Percentiles rank a stretch among this genome's conserved stretches.
Conservation (phyloP, 2,329 filamentous ascomycete genomes). For the Ophiocordyceps camponoti-rufipedis region DNA sequence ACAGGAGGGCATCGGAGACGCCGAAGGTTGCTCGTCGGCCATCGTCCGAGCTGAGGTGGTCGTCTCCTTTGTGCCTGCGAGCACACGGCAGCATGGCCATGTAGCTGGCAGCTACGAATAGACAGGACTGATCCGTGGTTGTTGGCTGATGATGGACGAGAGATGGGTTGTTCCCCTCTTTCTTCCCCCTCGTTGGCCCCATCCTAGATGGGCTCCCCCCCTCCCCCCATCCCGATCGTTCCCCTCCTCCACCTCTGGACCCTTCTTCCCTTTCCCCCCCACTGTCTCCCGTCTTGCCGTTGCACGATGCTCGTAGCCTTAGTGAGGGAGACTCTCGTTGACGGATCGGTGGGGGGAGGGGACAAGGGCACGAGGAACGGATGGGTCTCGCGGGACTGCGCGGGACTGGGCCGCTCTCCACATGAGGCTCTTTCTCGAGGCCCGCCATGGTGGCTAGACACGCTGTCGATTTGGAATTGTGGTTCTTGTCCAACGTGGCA, state of each 20-base stretch:
- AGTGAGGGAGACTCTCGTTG: conserved; percentile 1
- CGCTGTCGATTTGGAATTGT: conserved; percentile 1
- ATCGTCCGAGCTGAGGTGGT: too few species aligned
- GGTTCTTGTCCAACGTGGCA: conserved; percentile 3
- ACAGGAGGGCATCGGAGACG: too few species aligned
- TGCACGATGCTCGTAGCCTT: neutral
- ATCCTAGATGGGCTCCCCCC: too few species aligned
- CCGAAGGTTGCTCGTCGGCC: too few species aligned
- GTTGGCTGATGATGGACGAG: too few species aligned
- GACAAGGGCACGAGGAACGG: neutral
- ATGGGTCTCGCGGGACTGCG: neutral
- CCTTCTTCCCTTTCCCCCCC: neutral
- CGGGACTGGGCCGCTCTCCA: conserved; percentile 5
- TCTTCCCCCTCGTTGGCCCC: too few species aligned
- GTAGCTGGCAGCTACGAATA: neutral
- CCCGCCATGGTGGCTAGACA: too few species aligned
- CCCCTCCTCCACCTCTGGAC: neutral
- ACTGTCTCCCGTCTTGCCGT: neutral
- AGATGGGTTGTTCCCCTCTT: too few species aligned
- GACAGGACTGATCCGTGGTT: neutral
- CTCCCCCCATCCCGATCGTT: neutral
- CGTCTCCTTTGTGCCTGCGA: too few species aligned
- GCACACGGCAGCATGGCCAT: too few species aligned
- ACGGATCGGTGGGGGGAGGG: conserved; percentile 3
- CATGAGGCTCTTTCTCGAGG: conserved; percentile 4